Percentiles rank a stretch among this genome's conserved stretches.
Evolutionary conservation across 768 basidiomycete genomes (phyloP).

Genomic region (Agaricus subrufescens): DNA sequence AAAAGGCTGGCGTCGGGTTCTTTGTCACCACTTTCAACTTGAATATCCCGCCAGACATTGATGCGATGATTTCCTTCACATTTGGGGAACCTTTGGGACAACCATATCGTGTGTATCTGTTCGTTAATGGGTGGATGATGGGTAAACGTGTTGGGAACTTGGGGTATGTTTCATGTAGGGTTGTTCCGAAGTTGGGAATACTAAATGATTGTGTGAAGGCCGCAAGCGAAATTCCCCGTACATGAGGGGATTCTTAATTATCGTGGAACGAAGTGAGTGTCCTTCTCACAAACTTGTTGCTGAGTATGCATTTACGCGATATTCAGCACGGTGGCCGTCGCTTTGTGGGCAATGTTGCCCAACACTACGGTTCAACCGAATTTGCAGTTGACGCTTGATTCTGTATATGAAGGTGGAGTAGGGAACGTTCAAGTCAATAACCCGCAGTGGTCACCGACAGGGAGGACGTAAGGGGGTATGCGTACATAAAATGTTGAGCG

Average conservation of each 20-base stretch:
- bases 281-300: background rate
- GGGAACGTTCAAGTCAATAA: conserved; percentile 52
- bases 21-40: conserved; percentile 73
- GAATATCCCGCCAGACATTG: conserved; percentile 51
- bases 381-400: conserved; percentile 51
- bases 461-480: conserved; percentile 3
- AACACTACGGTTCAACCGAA: conserved; percentile 42
- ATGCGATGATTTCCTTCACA: conserved; percentile 66
- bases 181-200: background rate
- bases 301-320: background rate
- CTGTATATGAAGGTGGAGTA: conserved; percentile 63
- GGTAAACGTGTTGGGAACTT: conserved; percentile 73
- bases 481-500: background rate
- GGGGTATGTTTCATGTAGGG: conserved; percentile 37
- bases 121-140: conserved; percentile 90
- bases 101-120: conserved; percentile 68
- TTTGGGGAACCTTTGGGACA: conserved; percentile 58
- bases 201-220: conserved; percentile 32
- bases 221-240: conserved; percentile 79
- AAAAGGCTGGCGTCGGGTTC: conserved; percentile 70
- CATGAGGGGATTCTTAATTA: conserved; percentile 79
- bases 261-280: conserved; percentile 60
- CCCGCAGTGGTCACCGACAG: conserved; percentile 46
- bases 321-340: conserved; percentile 52
- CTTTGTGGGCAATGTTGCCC: conserved; percentile 64